These are phyloP conservation scores for Escallonia rubra DNA, from an alignment of 129 eudicot species.

Conservation along the genomic window DNA sequence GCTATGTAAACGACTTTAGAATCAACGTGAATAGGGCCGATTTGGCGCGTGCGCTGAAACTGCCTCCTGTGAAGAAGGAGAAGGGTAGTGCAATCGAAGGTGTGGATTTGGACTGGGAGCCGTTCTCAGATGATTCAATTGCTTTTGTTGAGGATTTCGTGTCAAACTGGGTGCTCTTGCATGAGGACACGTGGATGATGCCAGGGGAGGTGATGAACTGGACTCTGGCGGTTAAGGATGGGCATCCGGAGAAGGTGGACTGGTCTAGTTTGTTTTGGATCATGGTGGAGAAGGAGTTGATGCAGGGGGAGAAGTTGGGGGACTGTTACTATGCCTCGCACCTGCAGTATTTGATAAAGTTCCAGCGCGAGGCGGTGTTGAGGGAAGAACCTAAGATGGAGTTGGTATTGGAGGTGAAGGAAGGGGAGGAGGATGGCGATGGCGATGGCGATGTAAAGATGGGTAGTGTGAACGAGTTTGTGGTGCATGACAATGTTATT, in stretches of 20 bases:
- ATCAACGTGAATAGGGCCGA: conserved; percentile 42
- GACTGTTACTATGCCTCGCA: conserved; percentile 84
- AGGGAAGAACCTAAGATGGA: conserved; percentile 12
- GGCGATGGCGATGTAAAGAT: conserved; percentile 21
- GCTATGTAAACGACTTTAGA: conserved; percentile 45
- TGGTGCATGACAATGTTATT: conserved; percentile 6
- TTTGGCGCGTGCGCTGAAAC: conserved; percentile 52
- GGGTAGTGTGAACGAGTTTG: not conserved
- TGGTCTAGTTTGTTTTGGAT: conserved; percentile 76
- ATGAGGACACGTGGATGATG: conserved; percentile 54
- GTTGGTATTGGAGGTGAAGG: conserved; percentile 16
- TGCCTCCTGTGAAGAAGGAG: conserved; percentile 46
- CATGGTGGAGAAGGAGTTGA: conserved; percentile 83
- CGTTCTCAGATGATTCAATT: conserved; percentile 35
- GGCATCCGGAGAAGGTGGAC: conserved; percentile 77
- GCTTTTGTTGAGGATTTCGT: conserved; percentile 57
- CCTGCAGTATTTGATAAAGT: conserved; percentile 66
- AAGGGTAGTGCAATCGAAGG: conserved; percentile 23
- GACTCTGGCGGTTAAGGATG: conserved; percentile 55
- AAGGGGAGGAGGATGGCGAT: conserved; percentile 10
- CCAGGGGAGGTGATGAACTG: conserved; percentile 50
- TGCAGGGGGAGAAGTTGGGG: conserved; percentile 37
- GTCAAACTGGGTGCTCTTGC: conserved; percentile 64
- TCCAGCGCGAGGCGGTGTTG: conserved; percentile 30
- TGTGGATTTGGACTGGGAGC: conserved; percentile 43